Conservation (phyloP, 345 rosid genomes). For the Viola odorata region DNA sequence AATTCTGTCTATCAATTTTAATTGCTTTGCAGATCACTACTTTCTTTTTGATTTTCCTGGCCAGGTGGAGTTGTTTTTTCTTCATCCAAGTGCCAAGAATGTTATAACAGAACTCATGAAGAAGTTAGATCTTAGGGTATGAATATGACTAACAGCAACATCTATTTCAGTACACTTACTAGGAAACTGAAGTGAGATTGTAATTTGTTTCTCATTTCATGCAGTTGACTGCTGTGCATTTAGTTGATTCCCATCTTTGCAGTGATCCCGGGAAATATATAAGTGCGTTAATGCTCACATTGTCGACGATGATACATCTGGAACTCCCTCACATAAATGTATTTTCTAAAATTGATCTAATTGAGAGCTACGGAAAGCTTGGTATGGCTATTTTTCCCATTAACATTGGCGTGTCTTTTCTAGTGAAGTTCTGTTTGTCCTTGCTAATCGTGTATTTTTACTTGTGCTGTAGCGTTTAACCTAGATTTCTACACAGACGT, state of each 20-base stretch:
- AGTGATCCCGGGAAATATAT: constrained; percentile 82
- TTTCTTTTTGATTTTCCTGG: constrained; percentile 96
- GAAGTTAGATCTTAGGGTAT: constrained; percentile 78
- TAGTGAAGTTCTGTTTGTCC: background rate
- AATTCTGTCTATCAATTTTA: background rate
- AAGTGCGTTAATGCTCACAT: constrained; percentile 72
- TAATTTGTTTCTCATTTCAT: constrained; percentile 19
- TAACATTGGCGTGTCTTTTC: too few species aligned
- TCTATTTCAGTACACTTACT: background rate
- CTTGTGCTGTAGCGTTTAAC: constrained; percentile 57
- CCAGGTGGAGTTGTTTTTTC: constrained; percentile 89
- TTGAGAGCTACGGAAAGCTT: constrained; percentile 86
- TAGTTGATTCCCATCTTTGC: constrained; percentile 83
- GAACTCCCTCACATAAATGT: constrained; percentile 90
- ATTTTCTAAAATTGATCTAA: constrained; percentile 85
- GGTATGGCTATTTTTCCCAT: constrained; percentile 30
- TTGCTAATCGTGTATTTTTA: constrained; percentile 2
- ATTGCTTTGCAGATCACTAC: constrained; percentile 73
- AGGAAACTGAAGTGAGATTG: background rate
- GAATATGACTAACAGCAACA: constrained; percentile 3
- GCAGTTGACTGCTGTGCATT: constrained; percentile 85
- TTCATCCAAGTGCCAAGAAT: constrained; percentile 71
- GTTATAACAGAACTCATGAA: constrained; percentile 65
- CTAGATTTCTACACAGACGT: constrained; percentile 85
- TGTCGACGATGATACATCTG: constrained; percentile 90